Evolutionary conservation across 208 protist species (phyloP).

Genomic region (Trypanosoma caninum): DNA sequence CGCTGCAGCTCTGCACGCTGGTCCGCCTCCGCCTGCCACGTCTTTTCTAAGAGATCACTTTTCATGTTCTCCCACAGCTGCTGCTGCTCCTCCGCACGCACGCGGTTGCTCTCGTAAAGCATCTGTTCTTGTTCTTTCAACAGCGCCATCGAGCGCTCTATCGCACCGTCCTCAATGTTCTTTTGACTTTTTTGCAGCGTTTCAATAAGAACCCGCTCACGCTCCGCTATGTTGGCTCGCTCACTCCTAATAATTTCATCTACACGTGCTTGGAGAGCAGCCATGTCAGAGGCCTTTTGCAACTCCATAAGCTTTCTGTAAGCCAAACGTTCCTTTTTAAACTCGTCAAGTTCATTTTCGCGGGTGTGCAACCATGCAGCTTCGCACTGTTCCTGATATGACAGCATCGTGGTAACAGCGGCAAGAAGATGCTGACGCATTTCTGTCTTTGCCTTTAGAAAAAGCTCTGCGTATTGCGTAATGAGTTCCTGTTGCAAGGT

Average conservation of each 20-base stretch:
- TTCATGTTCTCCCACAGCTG: conserved; percentile 5
- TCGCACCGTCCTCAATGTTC: not conserved
- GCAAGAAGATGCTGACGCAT: conserved; percentile 10
- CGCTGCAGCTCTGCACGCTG: conserved; percentile 11
- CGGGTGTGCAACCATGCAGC: conserved; percentile 11
- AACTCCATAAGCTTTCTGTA: conserved; percentile 6
- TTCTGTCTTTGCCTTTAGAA: conserved; percentile 10
- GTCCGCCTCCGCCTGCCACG: conserved; percentile 12
- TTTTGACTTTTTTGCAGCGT: conserved; percentile 13
- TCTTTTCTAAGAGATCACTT: not conserved
- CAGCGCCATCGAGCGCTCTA: not conserved
- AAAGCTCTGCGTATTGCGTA: conserved; percentile 8
- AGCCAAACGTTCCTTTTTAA: conserved; percentile 6
- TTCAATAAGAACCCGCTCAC: conserved; percentile 13
- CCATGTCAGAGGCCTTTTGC: not conserved
- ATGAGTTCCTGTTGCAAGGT: conserved; percentile 1
- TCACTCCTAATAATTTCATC: conserved; percentile 7
- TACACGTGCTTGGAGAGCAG: not conserved
- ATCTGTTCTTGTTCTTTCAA: conserved; percentile 7
- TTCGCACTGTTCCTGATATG: conserved; percentile 8
- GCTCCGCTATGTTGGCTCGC: not conserved
- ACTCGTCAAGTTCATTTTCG: conserved; percentile 10
- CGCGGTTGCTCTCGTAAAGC: not conserved
- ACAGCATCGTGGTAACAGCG: conserved; percentile 1
- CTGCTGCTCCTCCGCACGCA: conserved; percentile 1